Base-by-base conservation (phyloP, 2,329 filamentous ascomycete species). In the Bipolaris victoriae region DNA sequence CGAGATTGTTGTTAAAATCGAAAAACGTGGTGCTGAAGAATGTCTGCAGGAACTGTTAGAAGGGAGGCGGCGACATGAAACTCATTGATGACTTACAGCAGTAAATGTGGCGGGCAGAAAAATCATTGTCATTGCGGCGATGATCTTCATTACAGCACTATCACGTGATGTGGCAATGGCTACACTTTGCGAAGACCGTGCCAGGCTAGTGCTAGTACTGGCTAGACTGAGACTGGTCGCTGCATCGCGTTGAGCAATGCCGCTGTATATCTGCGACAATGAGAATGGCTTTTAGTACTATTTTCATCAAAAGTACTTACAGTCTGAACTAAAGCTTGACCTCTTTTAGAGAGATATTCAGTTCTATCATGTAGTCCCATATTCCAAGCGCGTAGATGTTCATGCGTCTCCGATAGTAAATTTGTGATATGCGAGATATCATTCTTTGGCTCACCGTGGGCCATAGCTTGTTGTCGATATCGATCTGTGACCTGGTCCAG, bases 91-190 rank as follows among this genome's bases (percentile, higher is more conserved):
- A 56, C 58, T 50, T 54, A 68, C 64, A 2, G 68, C 68, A 3
- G 57, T 62, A 16, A 69, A 70, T 1, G 67, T 72, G 10, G 64
- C 67, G 1, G 66, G 69, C 0, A 72, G 50, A 43, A 71, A 71
- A n/a, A 70, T 53, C 2, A 70, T 54, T 0, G 68, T 72, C 24
- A 72, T 61, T 0, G 57, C 64, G 3, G 64, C 58, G 9, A 72
- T 72, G 13, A 64, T 54, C 2, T 53, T 61, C 68, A 71, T 71
- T 1, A 62, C 40, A 0, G 56, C 57, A 26, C 63, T 65, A 24
- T 71, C 69, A 18, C 61, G 40, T 1, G 60, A 61, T 2, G 65
- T 64, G 1, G 58, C 48, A 9, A 66, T 41, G 3, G 52, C 52
- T 11, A 68, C 29, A 6, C 41, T 44, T 43, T 63, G 62, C 16